Conservation (phyloP, 441 rosid species). For the Populus trichocarpa region DNA sequence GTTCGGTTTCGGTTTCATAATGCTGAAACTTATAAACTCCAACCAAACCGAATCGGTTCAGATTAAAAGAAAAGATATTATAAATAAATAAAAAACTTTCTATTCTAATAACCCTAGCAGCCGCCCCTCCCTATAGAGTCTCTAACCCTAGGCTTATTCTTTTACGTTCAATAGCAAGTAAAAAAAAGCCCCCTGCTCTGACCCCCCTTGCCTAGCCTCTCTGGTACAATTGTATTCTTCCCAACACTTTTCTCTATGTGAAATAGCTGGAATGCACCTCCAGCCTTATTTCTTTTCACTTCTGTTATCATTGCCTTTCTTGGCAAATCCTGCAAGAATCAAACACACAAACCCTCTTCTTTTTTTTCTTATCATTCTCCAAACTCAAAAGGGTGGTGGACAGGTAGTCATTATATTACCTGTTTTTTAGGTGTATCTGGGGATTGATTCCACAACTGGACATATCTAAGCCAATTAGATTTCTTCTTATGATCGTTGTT, state of each 20-base stretch:
- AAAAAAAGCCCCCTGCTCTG: too few relatives aligned
- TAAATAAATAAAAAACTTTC: too few relatives aligned
- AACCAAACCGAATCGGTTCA: too few relatives aligned
- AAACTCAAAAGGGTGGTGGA: neutral
- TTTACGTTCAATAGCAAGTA: too few relatives aligned
- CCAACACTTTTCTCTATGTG: conserved; percentile 38
- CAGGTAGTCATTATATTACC: conserved; percentile 18
- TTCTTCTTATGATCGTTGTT: conserved; percentile 41
- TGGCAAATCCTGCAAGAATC: conserved; percentile 33
- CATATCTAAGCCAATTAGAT: conserved; percentile 98
- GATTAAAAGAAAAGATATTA: too few relatives aligned
- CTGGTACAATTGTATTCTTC: conserved; percentile 4
- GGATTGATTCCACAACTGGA: conserved; percentile 81
- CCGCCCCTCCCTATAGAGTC: too few relatives aligned
- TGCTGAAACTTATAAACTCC: too few relatives aligned
- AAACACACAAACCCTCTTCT: neutral
- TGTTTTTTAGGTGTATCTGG: conserved; percentile 43
- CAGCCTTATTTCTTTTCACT: conserved; percentile 61
- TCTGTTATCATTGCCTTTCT: conserved; percentile 48
- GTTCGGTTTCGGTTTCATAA: too few relatives aligned
- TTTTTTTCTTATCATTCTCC: neutral
- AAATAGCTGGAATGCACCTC: conserved; percentile 68
- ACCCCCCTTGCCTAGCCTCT: too few relatives aligned
- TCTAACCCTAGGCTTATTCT: too few relatives aligned
- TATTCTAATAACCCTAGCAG: too few relatives aligned